Evolutionary conservation across 2,329 filamentous ascomycete genomes (phyloP).

Genomic region (Westerdykella ornata): DNA sequence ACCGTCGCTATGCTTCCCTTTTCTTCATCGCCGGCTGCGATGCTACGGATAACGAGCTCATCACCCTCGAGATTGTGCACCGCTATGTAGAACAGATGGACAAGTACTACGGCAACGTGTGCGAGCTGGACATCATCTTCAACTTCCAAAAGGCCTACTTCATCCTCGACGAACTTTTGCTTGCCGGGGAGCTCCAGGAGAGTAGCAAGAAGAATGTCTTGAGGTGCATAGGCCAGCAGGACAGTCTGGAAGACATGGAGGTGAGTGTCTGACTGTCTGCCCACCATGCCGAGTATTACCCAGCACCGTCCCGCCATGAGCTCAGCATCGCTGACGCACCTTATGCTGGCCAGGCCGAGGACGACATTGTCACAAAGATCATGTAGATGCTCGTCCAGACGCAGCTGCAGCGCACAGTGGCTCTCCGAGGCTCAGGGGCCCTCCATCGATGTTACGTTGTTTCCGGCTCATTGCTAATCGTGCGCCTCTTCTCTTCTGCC

Average conservation of each 20-base stretch:
- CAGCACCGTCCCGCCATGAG: slow-evolving; percentile 12
- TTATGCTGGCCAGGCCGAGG: slow-evolving; percentile 62
- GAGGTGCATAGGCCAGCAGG: slow-evolving; percentile 91
- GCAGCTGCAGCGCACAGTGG: slow-evolving; percentile 5
- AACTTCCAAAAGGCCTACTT: slow-evolving; percentile 99
- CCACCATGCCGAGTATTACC: slow-evolving; percentile 12
- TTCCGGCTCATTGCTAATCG: slow-evolving; percentile 21
- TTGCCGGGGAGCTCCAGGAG: slow-evolving; percentile 96
- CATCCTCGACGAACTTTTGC: slow-evolving; percentile 90
- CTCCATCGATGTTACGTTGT: slow-evolving; percentile 7
- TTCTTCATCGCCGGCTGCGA: slow-evolving; percentile 99
- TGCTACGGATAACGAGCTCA: slow-evolving; percentile 96
- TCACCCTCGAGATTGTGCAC: slow-evolving; percentile 96
- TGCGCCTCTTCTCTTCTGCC: slow-evolving; percentile 11
- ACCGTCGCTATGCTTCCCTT: slow-evolving; percentile 94
- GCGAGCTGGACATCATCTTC: slow-evolving; percentile 99
- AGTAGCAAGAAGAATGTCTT: slow-evolving; percentile 99
- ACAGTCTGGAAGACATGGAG: slow-evolving; percentile 98
- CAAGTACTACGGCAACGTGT: slow-evolving; percentile 99
- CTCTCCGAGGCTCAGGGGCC: slow-evolving; percentile 6
- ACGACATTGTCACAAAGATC: slow-evolving; percentile 78
- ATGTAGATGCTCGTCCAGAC: slow-evolving; percentile 49
- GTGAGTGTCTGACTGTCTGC: slow-evolving; percentile 53
- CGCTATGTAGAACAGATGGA: slow-evolving; percentile 99
- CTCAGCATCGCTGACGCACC: slow-evolving; percentile 39